Evolutionary conservation across 257 asterid species (phyloP), one percentile per base, ranked within the genome.

Genomic region (Salvia rosmarinus): DNA sequence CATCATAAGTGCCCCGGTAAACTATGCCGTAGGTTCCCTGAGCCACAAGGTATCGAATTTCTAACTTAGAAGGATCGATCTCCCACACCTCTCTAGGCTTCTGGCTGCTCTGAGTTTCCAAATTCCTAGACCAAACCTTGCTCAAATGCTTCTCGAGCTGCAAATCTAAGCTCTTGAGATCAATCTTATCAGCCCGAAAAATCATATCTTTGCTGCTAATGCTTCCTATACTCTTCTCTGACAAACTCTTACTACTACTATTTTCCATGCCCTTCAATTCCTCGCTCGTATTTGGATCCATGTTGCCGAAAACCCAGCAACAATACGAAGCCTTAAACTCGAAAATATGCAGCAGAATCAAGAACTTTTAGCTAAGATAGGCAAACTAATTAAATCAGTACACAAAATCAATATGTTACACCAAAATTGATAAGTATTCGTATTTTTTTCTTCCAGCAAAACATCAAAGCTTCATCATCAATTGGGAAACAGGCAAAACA

Each of bases 21-120:
- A 91, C 97, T 0, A 90, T 89, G 61, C 96, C 96, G 47, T 87
- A 91, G 0, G 95, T 83, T 0, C 97, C 97, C 78, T 84, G 87
- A 61, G 97, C 95, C 11, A 87, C 73, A 21, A 83, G 89, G 75
- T 89, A 84, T 52, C 86, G 84, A 25, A 91, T 91, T 56, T 89
- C 91, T 75, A 91, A 60, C 78, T 82, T 87, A 17, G 70, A 77
- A 4, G 96, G 93, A 74, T 89, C 89, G 4, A 91, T 87, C 82
- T 91, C 96, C 97, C 97, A 91, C 13, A 58, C 85, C 57, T 91
- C 96, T 76, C 73, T 91, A 13, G 92, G 88, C 77, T 50, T 82
- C 14, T 63, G 83, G 60, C 49, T 70, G 37, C 57, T 78, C 76
- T 65, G 82, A 21, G 14, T n/a, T 40, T 87, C 95, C 8, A 75